Base-by-base conservation (phyloP, 148 eudicot genomes). In the Heliosperma pusillum region DNA sequence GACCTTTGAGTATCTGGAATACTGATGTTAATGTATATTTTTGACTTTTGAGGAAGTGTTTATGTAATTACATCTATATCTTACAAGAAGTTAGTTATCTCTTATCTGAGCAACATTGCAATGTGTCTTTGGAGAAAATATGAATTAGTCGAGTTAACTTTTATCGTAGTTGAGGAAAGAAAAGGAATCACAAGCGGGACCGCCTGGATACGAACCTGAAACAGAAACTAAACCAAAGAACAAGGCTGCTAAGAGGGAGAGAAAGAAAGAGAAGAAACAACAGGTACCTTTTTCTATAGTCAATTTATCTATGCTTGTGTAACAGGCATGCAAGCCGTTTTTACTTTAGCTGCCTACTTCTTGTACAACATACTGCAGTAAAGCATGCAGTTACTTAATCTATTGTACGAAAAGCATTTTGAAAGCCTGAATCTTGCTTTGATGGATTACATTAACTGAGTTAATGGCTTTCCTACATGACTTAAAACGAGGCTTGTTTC, bases 161-260 rank as follows among this genome's bases (percentile, higher is more conserved):
- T 56, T 58, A 26, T 71, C 81, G 68, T 79, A 93, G 98, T 85
- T 82, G 98, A 90, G 72, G 79, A 91, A 93, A 82, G 98, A 89
- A 83, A 78, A 87, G 89, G 87, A 85, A 78, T 76, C 88, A 55
- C 87, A 80, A 58, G 86, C 65, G 16, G 87, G 87, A 69, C 98
- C 98, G 4, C 98, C 98, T 29, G 98, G 98, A 21, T 93, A 83
- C 62, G 91, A 86, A 61, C 90, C 84, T 10, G 92, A 42, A 52
- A 45, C 20, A 71, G 92, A 82, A 36, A 78, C 84, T 5, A 91
- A 91, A 61, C 77, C 92, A 0, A 93, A 89, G 88, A 83, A 91
- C 76, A 93, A 93, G 83, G 56, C 95, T 64, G 91, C 87, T 13
- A 92, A 90, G 83, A 86, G 96, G 84, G 97, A 92, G 83, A 82